Conservation (phyloP, 805 yeast genomes). For the Metschnikowia noctiluminum region DNA sequence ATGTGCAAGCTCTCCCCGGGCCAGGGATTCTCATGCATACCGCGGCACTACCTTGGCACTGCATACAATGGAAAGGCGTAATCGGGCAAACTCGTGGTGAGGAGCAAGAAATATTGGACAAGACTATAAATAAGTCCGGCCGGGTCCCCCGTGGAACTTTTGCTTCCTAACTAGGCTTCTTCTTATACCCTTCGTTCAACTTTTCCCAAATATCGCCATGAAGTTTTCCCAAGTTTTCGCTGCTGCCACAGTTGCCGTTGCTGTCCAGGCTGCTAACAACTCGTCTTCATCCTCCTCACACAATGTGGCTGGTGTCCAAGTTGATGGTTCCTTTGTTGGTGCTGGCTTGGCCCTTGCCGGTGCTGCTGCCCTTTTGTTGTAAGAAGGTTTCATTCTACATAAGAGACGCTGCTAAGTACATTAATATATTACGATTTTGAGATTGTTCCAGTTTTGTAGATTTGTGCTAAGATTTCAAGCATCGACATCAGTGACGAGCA, state of each 20-base stretch:
- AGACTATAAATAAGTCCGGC: not conserved
- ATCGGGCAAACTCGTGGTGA: not conserved
- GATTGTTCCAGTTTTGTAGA: not conserved
- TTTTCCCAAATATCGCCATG: slow-evolving; percentile 10
- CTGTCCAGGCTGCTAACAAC: slow-evolving; percentile 23
- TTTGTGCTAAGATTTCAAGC: too few species aligned
- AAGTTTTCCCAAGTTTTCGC: slow-evolving; percentile 20
- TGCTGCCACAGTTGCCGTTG: slow-evolving; percentile 19
- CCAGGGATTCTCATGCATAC: not conserved
- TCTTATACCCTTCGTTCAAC: not conserved
- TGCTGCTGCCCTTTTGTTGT: slow-evolving; percentile 19
- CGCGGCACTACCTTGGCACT: not conserved
- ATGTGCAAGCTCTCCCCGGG: not conserved
- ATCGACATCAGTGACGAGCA: too few species aligned
- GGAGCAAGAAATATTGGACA: not conserved
- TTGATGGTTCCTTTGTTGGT: slow-evolving; percentile 14
- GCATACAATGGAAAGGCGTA: not conserved
- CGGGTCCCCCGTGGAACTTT: not conserved
- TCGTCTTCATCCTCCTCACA: slow-evolving; percentile 14
- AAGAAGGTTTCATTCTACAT: not conserved
- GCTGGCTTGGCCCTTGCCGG: slow-evolving; percentile 21
- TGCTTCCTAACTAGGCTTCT: not conserved
- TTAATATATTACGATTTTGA: too few species aligned
- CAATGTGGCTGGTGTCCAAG: slow-evolving; percentile 14
- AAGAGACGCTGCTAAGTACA: too few species aligned